Percentiles rank a stretch among this genome's conserved stretches.
Evolutionary conservation across 2,329 filamentous ascomycete genomes (phyloP).

Genomic region (Fusarium pilosicola): DNA sequence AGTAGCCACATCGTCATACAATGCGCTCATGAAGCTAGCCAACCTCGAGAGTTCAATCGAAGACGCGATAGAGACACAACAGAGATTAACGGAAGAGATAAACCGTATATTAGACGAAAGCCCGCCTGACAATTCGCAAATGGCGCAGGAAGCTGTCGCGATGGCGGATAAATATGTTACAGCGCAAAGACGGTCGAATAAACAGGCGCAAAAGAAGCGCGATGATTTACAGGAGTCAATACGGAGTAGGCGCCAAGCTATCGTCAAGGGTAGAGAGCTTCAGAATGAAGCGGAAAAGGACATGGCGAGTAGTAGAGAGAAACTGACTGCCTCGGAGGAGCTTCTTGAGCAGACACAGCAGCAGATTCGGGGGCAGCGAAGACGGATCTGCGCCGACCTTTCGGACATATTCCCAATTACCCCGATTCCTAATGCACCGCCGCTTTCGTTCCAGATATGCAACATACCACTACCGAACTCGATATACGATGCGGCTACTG

Average conservation of each 20-base stretch:
- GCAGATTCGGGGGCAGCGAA: slow-evolving; percentile 83
- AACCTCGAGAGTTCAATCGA: slow-evolving; percentile 92
- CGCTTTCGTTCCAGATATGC: slow-evolving; percentile 86
- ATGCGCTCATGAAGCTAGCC: slow-evolving; percentile 85
- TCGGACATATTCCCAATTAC: slow-evolving; percentile 82
- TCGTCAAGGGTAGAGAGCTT: slow-evolving; percentile 68
- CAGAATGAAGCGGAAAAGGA: slow-evolving; percentile 69
- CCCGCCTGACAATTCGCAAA: slow-evolving; percentile 55
- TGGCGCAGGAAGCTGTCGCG: slow-evolving; percentile 60
- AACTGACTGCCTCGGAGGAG: slow-evolving; percentile 65
- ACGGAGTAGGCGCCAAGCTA: slow-evolving; percentile 71
- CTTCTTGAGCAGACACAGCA: slow-evolving; percentile 68
- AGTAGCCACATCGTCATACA: slow-evolving; percentile 80
- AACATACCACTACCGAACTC: slow-evolving; percentile 83
- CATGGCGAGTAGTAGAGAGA: slow-evolving; percentile 68
- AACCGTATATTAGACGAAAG: slow-evolving; percentile 63
- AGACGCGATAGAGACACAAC: slow-evolving; percentile 82
- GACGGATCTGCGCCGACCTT: slow-evolving; percentile 88
- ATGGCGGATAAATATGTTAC: slow-evolving; percentile 66
- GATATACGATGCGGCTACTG: slow-evolving; percentile 67
- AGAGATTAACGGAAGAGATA: slow-evolving; percentile 81
- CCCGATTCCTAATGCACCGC: slow-evolving; percentile 63
- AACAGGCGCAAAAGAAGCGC: slow-evolving; percentile 68
- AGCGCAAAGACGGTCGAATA: slow-evolving; percentile 73
- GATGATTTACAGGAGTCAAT: slow-evolving; percentile 76